A percentile compares a stretch with the other conserved stretches of the same genome.
Conservation (phyloP, 768 basidiomycete species). For the Suillus hirtellus region DNA sequence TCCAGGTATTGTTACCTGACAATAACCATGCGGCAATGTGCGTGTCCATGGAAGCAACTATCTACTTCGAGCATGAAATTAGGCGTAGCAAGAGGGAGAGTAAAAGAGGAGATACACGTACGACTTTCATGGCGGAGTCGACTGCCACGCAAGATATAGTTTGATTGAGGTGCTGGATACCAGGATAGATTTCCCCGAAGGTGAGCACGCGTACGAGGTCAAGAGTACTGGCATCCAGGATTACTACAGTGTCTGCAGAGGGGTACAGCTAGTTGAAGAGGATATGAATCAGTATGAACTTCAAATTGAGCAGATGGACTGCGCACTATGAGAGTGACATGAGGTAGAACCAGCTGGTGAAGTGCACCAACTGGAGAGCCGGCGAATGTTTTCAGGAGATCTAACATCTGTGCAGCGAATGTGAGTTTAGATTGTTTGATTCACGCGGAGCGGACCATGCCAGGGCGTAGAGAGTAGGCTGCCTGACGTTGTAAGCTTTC, state of each 20-base stretch:
- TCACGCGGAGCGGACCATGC: neutral
- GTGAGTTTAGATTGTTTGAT: slow-evolving; percentile 4
- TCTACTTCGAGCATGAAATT: slow-evolving; percentile 41
- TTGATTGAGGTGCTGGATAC: slow-evolving; percentile 42
- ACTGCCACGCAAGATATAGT: slow-evolving; percentile 63
- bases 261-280: slow-evolving; percentile 57
- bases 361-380: slow-evolving; percentile 56
- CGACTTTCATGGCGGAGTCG: slow-evolving; percentile 80
- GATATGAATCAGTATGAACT: slow-evolving; percentile 7
- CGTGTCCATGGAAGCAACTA: slow-evolving; percentile 68
- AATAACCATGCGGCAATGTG: slow-evolving; percentile 80
- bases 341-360: slow-evolving; percentile 56
- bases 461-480: neutral
- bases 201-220: slow-evolving; percentile 67
- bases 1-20: slow-evolving; percentile 68
- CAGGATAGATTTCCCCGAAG: slow-evolving; percentile 81
- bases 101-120: slow-evolving; percentile 40
- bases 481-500: neutral
- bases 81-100: slow-evolving; percentile 8
- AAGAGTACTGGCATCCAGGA: slow-evolving; percentile 71
- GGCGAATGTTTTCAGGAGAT: slow-evolving; percentile 45
- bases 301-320: slow-evolving; percentile 1
- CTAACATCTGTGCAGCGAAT: slow-evolving; percentile 40
- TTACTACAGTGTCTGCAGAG: slow-evolving; percentile 66
- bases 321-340: slow-evolving; percentile 60